A percentile compares a stretch with the other conserved stretches of the same genome.
Evolutionary conservation across 208 protist genomes (phyloP).

Genomic region (Trypanosoma rangeli): DNA sequence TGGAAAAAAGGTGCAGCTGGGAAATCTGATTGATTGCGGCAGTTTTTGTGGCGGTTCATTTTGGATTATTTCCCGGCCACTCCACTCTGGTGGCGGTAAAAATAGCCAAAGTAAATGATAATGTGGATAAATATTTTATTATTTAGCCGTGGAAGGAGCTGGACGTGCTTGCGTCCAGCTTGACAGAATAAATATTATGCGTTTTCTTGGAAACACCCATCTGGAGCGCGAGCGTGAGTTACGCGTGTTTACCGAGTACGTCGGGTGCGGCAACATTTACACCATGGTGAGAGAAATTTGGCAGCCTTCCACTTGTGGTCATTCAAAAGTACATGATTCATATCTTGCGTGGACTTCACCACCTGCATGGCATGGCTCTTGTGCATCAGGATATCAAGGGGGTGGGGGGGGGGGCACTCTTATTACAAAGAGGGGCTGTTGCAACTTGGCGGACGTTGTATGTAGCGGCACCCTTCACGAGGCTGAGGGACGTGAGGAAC

Average conservation of each 20-base stretch:
- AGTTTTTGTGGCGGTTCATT: conserved; percentile 62
- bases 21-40: conserved; percentile 57
- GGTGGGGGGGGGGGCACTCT: conserved; percentile 83
- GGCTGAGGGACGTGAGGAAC: conserved; percentile 8
- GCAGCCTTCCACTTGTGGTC: conserved; percentile 46
- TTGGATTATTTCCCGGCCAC: conserved; percentile 44
- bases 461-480: conserved; percentile 40
- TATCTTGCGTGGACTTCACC: conserved; percentile 59
- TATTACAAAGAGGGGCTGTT: conserved; percentile 61
- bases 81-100: conserved; percentile 69
- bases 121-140: conserved; percentile 37
- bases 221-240: conserved; percentile 39
- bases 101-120: conserved; percentile 40
- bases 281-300: conserved; percentile 61
- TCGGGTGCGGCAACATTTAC: conserved; percentile 70
- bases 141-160: conserved; percentile 54
- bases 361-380: conserved; percentile 74
- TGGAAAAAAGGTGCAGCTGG: conserved; percentile 25
- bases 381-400: conserved; percentile 85
- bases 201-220: conserved; percentile 62
- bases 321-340: conserved; percentile 78
- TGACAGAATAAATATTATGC: conserved; percentile 75
- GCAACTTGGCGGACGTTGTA: conserved; percentile 84
- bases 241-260: conserved; percentile 77
- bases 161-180: conserved; percentile 50